phyloP scores from a whole-genome alignment of 192 early-diverging fungal species.

The Backusella luteola region DNA sequence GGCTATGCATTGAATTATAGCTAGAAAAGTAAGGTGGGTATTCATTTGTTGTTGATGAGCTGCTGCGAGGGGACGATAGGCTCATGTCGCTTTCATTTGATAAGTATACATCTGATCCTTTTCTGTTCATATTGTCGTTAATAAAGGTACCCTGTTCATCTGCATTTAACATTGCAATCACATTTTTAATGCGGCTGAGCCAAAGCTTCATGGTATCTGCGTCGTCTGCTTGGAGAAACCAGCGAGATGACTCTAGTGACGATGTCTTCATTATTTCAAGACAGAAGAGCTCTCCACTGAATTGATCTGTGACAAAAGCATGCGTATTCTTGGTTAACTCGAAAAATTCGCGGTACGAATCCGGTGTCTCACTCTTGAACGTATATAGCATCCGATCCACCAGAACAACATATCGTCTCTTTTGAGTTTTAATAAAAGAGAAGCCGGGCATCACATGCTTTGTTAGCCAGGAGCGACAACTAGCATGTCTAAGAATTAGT shows the following conservation, averaged over 20 bases:
- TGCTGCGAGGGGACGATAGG: background rate
- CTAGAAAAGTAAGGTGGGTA: background rate
- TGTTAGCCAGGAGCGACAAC: constrained; percentile 11
- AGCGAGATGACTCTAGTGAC: background rate
- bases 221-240: constrained; percentile 29
- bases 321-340: constrained; percentile 17
- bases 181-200: constrained; percentile 20
- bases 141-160: background rate
- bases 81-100: background rate
- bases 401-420: constrained; percentile 23
- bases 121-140: background rate
- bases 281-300: background rate
- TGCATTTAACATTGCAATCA: constrained; percentile 9
- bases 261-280: background rate
- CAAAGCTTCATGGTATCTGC: constrained; percentile 18
- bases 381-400: constrained; percentile 20
- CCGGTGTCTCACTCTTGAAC: constrained; percentile 20
- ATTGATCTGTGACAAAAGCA: constrained; percentile 29
- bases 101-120: background rate
- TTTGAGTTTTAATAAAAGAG: constrained; percentile 19
- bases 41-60: background rate
- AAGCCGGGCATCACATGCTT: constrained; percentile 25
- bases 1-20: background rate
- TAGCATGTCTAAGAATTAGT: constrained; percentile 7
- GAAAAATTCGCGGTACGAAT: constrained; percentile 22